Evolutionary conservation across 1,139 yeast species (phyloP), one percentile per base, ranked within the genome.

Genomic region (Saccharomycopsis hybrid): DNA sequence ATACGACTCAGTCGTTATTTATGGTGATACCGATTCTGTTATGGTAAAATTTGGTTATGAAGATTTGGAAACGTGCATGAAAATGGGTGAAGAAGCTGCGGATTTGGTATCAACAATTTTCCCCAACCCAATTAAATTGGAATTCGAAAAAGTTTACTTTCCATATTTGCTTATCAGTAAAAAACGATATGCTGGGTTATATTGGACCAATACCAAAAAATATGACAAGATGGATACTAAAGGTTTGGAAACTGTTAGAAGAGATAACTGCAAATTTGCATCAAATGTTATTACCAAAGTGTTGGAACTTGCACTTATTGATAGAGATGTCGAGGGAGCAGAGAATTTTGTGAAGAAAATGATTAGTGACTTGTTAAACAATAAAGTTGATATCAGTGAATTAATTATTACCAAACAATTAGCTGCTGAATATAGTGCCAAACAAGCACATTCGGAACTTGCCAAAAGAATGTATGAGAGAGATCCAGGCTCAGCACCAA

Each of bases 11-110:
- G 78, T 84, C 57, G 98, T 94, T 55, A 85, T 94, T 43, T 94
- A 94, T 65, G 99, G 99, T 71, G 99, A 94, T 68, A 94, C 99
- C 0, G 99, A 94, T 76, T 94, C 98, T 5, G 99, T 94, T 18
- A 94, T 94, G 98, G 97, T 94, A 43, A 89, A 88, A 62, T 94
- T 94, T 69, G 99, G 99, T 1, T 79, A 82, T 40, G 70, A 72
- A n/a, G 96, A 89, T 61, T 66, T 92, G 55, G 80, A 73, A 52
- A 84, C 85, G 33, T 87, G 96, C 59, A 94, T 94, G 98, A 76
- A 77, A 52, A 64, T 89, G 51, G 99, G 98, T 2, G 85, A 88
- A 59, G 96, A 90, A 62, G 98, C 98, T 0, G 99, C 99, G 0
- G 85, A 74, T 4, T 81, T 67, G 58, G 97, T 94, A 2, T 88